Conservation (phyloP, 2,329 filamentous ascomycete genomes). For the Hypoxylon sp. region DNA sequence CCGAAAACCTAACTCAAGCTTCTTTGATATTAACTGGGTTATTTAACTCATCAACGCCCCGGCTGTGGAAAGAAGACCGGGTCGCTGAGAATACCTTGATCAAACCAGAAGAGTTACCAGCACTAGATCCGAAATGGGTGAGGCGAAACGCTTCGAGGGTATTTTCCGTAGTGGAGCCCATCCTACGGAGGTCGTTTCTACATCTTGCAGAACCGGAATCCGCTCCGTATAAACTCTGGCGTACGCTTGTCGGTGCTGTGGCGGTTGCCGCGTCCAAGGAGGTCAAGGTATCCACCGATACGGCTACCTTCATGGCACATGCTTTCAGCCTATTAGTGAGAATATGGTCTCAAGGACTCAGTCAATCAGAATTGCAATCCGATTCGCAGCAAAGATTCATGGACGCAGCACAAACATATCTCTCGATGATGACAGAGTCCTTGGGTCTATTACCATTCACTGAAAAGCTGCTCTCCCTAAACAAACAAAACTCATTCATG, state of each 20-base stretch:
- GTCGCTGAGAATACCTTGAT: conserved; percentile 73
- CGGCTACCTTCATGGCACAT: conserved; percentile 82
- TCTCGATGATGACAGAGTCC: conserved; percentile 64
- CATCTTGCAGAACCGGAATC: conserved; percentile 74
- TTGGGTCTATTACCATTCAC: conserved; percentile 74
- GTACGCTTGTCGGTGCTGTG: conserved; percentile 72
- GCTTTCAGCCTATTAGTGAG: conserved; percentile 78
- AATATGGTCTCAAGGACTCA: conserved; percentile 75
- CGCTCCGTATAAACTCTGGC: conserved; percentile 69
- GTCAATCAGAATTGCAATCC: conserved; percentile 67
- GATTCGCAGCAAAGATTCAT: conserved; percentile 67
- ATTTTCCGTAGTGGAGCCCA: conserved; percentile 72
- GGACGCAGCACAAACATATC: conserved; percentile 66
- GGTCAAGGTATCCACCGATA: conserved; percentile 88
- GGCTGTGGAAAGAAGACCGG: conserved; percentile 82
- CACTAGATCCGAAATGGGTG: conserved; percentile 89
- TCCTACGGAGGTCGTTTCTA: conserved; percentile 73
- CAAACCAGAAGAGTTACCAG: conserved; percentile 81
- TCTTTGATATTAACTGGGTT: conserved; percentile 81
- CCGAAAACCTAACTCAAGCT: conserved; percentile 69
- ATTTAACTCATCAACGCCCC: conserved; percentile 70
- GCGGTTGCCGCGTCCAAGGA: conserved; percentile 83
- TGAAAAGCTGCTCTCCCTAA: conserved; percentile 70
- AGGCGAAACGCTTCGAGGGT: conserved; percentile 78
- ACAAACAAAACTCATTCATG: conserved; percentile 69